These are phyloP conservation scores for Metarhizium humberi DNA, from an alignment of 2,329 filamentous ascomycete species.

Conservation along the genomic window DNA sequence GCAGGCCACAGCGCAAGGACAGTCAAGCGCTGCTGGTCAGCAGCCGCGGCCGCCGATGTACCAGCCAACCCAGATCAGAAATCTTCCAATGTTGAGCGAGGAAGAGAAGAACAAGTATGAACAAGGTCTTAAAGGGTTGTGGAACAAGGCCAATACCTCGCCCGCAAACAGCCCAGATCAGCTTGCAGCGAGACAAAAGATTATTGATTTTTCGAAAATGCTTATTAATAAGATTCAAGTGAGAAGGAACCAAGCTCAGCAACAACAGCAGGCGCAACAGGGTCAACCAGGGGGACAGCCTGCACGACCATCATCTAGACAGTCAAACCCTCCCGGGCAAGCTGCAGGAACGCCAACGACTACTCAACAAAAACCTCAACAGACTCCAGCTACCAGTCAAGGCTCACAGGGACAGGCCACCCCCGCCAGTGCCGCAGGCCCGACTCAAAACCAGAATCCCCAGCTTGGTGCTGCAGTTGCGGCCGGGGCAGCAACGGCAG, in stretches of 20 bases:
- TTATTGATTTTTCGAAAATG: slow-evolving; percentile 51
- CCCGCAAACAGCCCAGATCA: slow-evolving; percentile 39
- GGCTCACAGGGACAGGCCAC: background rate
- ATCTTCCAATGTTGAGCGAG: slow-evolving; percentile 37
- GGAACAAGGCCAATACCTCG: slow-evolving; percentile 40
- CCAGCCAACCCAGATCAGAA: slow-evolving; percentile 42
- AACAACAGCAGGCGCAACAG: slow-evolving; percentile 17
- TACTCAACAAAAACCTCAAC: slow-evolving; percentile 7
- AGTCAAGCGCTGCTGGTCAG: slow-evolving; percentile 14
- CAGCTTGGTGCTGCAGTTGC: slow-evolving; percentile 4
- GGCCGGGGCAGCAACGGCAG: slow-evolving; percentile 8
- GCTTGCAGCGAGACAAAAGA: slow-evolving; percentile 44
- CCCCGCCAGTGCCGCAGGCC: slow-evolving; percentile 5
- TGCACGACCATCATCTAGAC: slow-evolving; percentile 12
- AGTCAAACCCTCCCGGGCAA: slow-evolving; percentile 9
- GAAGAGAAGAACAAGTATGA: slow-evolving; percentile 53
- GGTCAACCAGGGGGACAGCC: slow-evolving; percentile 13
- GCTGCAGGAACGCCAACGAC: slow-evolving; percentile 10
- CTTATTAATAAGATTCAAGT: slow-evolving; percentile 42
- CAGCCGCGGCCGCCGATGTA: slow-evolving; percentile 31
- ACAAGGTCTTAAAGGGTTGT: slow-evolving; percentile 42
- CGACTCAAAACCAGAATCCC: slow-evolving; percentile 12
- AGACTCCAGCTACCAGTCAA: slow-evolving; percentile 1
- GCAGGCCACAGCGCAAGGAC: slow-evolving; percentile 13
- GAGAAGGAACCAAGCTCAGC: slow-evolving; percentile 25